These are phyloP conservation scores for Stagonosporopsis rhizophila DNA, from an alignment of 2,329 filamentous ascomycete species.

Conservation along the genomic window DNA sequence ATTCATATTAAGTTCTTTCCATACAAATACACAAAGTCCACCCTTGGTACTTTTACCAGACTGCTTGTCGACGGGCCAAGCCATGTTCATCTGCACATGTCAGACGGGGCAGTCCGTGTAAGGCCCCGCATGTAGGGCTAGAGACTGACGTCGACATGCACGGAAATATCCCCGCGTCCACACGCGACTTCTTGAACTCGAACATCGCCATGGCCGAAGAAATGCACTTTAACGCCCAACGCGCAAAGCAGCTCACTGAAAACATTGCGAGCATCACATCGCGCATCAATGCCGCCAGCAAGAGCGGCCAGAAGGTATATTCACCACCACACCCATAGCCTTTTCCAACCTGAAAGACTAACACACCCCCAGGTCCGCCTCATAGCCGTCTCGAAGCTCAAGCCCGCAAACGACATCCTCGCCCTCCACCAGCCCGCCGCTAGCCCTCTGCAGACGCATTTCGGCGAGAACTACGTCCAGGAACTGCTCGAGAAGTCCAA, in stretches of 20 bases:
- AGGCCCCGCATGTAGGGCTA: conserved; percentile 20
- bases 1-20: not conserved
- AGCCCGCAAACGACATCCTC: conserved; percentile 89
- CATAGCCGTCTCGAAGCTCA: conserved; percentile 95
- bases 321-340: not conserved
- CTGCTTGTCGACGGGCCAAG: not conserved
- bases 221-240: conserved; percentile 52
- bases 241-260: conserved; percentile 55
- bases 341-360: not conserved
- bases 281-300: conserved; percentile 51
- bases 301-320: conserved; percentile 40
- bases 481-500: conserved; percentile 87
- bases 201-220: conserved; percentile 43
- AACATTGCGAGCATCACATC: conserved; percentile 53
- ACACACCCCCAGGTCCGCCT: conserved; percentile 69
- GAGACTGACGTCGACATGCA: conserved; percentile 27
- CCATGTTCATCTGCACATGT: not conserved
- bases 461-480: conserved; percentile 90
- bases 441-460: conserved; percentile 68
- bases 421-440: conserved; percentile 71
- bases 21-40: not conserved
- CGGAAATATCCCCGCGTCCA: conserved; percentile 12
- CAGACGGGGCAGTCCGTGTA: not conserved
- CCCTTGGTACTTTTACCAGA: not conserved
- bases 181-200: conserved; percentile 20